A percentile compares a stretch with the other conserved stretches of the same genome.
These are phyloP conservation scores for Flammula alnicola DNA, from an alignment of 1,284 basidiomycete genomes.

Conservation along the genomic window DNA sequence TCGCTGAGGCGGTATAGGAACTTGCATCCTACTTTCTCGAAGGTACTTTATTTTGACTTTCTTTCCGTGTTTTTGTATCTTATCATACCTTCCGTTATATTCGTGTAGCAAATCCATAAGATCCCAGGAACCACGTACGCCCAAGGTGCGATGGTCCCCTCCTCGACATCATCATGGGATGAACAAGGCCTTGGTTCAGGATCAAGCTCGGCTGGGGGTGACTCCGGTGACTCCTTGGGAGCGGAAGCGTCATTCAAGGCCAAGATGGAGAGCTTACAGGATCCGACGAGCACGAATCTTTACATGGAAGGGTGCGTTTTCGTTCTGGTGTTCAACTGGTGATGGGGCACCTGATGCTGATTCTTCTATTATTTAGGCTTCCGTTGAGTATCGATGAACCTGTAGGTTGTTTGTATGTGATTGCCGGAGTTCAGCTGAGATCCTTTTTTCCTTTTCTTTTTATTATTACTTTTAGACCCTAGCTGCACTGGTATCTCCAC, in stretches of 20 bases:
- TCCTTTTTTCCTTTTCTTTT: neutral
- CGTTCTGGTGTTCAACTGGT: neutral
- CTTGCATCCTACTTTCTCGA: conserved; percentile 74
- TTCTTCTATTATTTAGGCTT: conserved; percentile 41
- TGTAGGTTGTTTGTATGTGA: conserved; percentile 30
- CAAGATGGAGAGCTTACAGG: conserved; percentile 71
- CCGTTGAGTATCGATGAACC: conserved; percentile 61
- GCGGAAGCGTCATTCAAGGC: conserved; percentile 64
- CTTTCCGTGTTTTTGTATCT: neutral
- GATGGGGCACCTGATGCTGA: neutral
- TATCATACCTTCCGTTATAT: neutral
- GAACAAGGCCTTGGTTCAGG: conserved; percentile 15
- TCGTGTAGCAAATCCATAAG: conserved; percentile 69
- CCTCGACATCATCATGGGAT: conserved; percentile 27
- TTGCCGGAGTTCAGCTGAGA: conserved; percentile 4
- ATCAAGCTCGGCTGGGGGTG: conserved; percentile 9
- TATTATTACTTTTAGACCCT: conserved; percentile 47
- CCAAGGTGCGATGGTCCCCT: conserved; percentile 29
- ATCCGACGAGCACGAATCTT: conserved; percentile 67
- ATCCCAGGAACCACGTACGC: conserved; percentile 71
- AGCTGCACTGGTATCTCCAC: conserved; percentile 59
- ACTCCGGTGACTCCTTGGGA: conserved; percentile 18
- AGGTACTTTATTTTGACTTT: conserved; percentile 34
- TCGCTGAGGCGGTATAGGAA: conserved; percentile 68
- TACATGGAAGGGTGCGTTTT: conserved; percentile 70